Base-by-base conservation (phyloP, 208 protist species). In the Acanthamoeba healyi region DNA sequence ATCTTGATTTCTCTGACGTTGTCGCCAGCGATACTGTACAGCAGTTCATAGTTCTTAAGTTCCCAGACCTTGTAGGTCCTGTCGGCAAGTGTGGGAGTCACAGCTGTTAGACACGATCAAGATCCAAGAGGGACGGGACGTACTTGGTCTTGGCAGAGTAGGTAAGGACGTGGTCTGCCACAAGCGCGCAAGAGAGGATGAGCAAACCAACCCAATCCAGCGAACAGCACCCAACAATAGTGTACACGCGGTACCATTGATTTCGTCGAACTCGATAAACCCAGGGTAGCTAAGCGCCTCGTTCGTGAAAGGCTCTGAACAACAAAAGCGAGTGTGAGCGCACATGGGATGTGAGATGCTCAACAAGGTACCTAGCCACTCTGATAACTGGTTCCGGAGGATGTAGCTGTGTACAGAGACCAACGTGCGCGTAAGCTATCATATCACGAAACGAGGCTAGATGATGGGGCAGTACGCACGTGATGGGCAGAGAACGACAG, bases 261-360 rank as follows among this genome's bases (percentile, higher is more conserved):
- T 44, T 58, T 86, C 42, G 34, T 86, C 77, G 34, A 86, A 86
- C 42, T 86, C 77, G 5, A 86, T 86, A 22, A 86, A 86, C 24
- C 77, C 77, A 34, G 77, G 77, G 24, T 22, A 56, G 46, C n/a
- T 56, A 2, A 86, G 38, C 19, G 26, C 32, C 24, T 86, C 77
- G 6, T 12, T 22, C 10, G 38, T 22, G 54, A 86, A 86, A 12
- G 29, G 65, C 38, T 74, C 65, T 74, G 61, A n/a, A n/a, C n/a
- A n/a, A n/a, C n/a, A n/a, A n/a, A n/a, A n/a, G n/a, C n/a, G n/a
- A n/a, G n/a, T n/a, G 44, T 12, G 44, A 49, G 44, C 44, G 44
- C 44, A 67, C 61, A 67, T 67, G 61, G 61, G 22, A 22, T n/a
- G n/a, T n/a, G n/a, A n/a, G n/a, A n/a, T n/a, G n/a, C n/a, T n/a